Base-by-base conservation (phyloP, 78 protist genomes). In the Thecamonas trahens region DNA sequence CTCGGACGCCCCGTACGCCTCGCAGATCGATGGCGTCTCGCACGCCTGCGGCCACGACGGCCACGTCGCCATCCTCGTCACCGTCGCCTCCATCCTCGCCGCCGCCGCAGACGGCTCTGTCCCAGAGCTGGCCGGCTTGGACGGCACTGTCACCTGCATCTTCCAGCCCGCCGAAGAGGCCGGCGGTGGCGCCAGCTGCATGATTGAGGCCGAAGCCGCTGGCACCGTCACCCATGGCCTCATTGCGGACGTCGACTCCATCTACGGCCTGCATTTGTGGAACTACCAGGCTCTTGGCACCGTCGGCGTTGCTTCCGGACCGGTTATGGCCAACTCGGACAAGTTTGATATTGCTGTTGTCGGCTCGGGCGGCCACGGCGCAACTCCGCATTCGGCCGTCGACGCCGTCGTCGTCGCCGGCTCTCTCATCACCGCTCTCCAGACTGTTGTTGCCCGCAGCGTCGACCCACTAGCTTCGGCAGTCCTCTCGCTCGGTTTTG, bases 41-140 rank as follows among this genome's bases (percentile, higher is more conserved):
- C 78, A 73, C 57, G 69, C 67, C 7, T 73, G 78, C 44, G 78
- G 78, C 7, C 78, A 73, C 67, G 78, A 73, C 44, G 68, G 62
- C 1, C 77, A 72, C 54, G 66, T 45, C 44, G 54, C 70, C 24
- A 72, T 61, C 22, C 58, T 61, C 38, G 22, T 22, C 20, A 22
- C 62, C 20, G 65, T 37, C 65, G 65, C 65, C n/a, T n/a, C n/a
- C n/a, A n/a, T n/a, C n/a, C n/a, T n/a, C n/a, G n/a, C n/a, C n/a
- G n/a, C n/a, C n/a, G n/a, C n/a, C n/a, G n/a, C n/a, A n/a, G n/a
- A n/a, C n/a, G n/a, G n/a, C n/a, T n/a, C n/a, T n/a, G n/a, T n/a
- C n/a, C n/a, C n/a, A n/a, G n/a, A n/a, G n/a, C n/a, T n/a, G 39
- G 28, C 24, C 59, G 17, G 29, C 26, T 13, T 67, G 28, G 24